Base-by-base conservation (phyloP, 768 basidiomycete genomes). In the Lanmaoa rubissima region DNA sequence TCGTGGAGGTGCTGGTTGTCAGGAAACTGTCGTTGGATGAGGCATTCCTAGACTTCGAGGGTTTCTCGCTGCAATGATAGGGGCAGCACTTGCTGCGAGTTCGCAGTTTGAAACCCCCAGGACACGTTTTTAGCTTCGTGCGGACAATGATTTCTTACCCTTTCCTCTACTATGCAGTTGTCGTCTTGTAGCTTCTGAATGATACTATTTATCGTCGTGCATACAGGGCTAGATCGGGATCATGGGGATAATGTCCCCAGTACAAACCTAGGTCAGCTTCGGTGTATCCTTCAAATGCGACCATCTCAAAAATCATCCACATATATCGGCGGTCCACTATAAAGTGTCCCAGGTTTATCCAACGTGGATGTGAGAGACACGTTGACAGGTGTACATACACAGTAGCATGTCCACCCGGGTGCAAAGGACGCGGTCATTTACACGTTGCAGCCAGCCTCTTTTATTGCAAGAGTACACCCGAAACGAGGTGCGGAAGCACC, bases 1-100 rank as follows among this genome's bases (percentile, higher is more conserved):
- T 92, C 46, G 89, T 92, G 11, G 90, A 94, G 68, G 91, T 83
- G 2, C 77, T 93, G 32, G 85, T 94, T 2, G 84, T 92, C 19
- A 79, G 88, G 45, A 90, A 92, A 69, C 75, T 92, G 73, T 84
- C 86, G 17, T 64, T 86, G 2, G 87, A 88, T 54, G 91, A 92
- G 67, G 87, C 77, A 17, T 92, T 85, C 68, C 67, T 92, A 53
- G 89, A 92, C 66, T 90, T 92, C 67, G 82, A 79, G 10, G 84
- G 82, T 4, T 88, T 88, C 60, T 71, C 69, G 5, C 28, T 71
- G 14, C 53, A 61, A 26, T 70, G 32, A 71, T 16, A 0, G 1
- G 14, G 1, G 17, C 32, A 21, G 28, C 26, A 40, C 26, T 2
- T 28, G 11, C 5, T 17, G 1, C 7, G 5, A n/a, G 16, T 19